Evolutionary conservation across 306 rosid species (phyloP), one percentile per base, ranked within the genome.

Genomic region (Alnus glutinosa): DNA sequence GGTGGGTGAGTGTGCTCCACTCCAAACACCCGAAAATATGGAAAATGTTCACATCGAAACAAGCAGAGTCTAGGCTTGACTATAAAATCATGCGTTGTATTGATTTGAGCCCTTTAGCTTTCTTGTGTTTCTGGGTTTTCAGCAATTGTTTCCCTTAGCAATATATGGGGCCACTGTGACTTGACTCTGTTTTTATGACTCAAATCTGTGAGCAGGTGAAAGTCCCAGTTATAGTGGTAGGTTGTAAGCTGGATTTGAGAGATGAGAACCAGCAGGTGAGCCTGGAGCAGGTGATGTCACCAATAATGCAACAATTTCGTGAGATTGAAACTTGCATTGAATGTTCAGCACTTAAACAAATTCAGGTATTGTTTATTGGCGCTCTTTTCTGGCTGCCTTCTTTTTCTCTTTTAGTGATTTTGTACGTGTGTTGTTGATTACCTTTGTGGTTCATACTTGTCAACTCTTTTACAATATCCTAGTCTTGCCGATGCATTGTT

Each of bases 301-400:
- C 99, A 55, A 93, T 96, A 82, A 96, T 96, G 99, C 98, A 96
- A 83, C 97, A 96, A 73, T 96, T 96, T 82, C 97, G 97, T 58
- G 98, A 96, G 88, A 96, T 96, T 88, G 99, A 96, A 83, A 96
- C 99, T 73, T 96, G 99, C 86, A 96, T 96, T 0, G 99, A 96
- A 82, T 96, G 99, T 81, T 96, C 99, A 12, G 96, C 99, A 67
- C 69, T 79, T 71, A 96, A 90, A 86, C 97, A 86, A 82, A 96
- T 96, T 77, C 99, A 96, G 97, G 99, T 95, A 83, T 9, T 59
- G 13, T 55, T n/a, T 36, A 72, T 68, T 1, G 14, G 30, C 16
- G 44, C 68, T 28, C 16, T 30, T 23, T 59, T 59, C 66, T 63
- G 16, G 42, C 5, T 16, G 9, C 18, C 7, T 68, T 9, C n/a